These are phyloP conservation scores for Podospora pseudopauciseta DNA, from an alignment of 495 filamentous ascomycete genomes.

Conservation along the genomic window DNA sequence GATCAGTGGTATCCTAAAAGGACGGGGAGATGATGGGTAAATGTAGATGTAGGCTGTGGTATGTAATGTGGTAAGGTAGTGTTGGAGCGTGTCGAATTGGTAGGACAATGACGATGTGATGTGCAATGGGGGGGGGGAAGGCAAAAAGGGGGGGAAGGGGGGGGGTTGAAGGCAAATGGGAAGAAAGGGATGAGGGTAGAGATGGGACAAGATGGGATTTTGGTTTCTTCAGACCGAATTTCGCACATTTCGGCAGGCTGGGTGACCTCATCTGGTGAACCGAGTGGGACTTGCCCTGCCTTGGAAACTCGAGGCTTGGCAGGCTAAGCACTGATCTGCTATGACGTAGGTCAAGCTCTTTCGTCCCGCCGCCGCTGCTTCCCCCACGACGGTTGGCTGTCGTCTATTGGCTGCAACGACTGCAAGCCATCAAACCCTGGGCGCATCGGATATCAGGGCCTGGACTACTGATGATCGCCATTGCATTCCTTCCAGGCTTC, in stretches of 20 bases:
- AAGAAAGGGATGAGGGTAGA: neutral
- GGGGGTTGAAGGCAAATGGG: neutral
- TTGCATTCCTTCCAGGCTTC: neutral
- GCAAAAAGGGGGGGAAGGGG: neutral
- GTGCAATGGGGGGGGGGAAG: neutral
- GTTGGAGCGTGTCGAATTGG: neutral
- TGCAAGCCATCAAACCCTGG: constrained; percentile 6
- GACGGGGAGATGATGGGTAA: neutral
- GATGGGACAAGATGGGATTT: neutral
- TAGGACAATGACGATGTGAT: neutral
- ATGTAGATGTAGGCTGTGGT: too few relatives aligned
- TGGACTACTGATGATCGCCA: neutral
- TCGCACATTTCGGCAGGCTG: neutral
- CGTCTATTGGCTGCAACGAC: neutral
- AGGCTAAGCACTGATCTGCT: neutral
- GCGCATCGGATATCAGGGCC: neutral
- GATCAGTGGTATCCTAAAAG: neutral
- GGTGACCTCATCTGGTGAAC: neutral
- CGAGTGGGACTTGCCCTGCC: neutral
- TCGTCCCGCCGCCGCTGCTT: neutral
- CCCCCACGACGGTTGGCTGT: neutral
- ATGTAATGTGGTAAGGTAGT: too few relatives aligned
- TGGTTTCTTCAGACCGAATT: constrained; percentile 5
- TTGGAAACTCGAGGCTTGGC: constrained; percentile 2
- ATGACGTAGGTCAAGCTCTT: constrained; percentile 2